Conservation (phyloP, 345 rosid species). For the Microthlaspi erraticum region DNA sequence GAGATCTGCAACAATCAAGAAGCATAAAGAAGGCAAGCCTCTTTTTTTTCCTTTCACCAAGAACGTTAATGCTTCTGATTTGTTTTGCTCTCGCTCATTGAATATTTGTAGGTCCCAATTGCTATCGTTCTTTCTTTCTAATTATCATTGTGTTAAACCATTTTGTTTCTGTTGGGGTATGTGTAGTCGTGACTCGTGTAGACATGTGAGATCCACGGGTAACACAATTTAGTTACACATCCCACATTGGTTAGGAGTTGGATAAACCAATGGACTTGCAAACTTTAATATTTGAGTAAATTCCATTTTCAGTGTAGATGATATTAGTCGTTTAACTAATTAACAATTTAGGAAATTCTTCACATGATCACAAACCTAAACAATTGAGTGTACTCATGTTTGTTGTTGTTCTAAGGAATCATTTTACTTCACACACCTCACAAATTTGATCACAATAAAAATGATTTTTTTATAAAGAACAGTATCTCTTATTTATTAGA, state of each 20-base stretch:
- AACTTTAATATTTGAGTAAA: not conserved
- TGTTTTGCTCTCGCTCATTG: conserved; percentile 24
- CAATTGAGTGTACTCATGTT: conserved; percentile 1
- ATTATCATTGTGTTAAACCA: conserved; percentile 14
- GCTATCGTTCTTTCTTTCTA: not conserved
- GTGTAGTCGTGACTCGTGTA: not conserved
- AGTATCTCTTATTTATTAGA: conserved; percentile 22
- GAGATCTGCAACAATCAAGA: conserved; percentile 34
- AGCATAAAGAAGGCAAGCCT: conserved; percentile 24
- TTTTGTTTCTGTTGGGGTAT: conserved; percentile 24
- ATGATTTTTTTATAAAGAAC: not conserved
- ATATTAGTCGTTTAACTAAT: conserved; percentile 3
- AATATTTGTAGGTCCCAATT: conserved; percentile 39
- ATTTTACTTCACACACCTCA: conserved; percentile 20
- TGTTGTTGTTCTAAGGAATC: not conserved
- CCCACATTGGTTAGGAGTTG: conserved; percentile 19
- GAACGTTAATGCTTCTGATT: conserved; percentile 22
- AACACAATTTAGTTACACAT: conserved; percentile 28
- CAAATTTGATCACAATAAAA: not conserved
- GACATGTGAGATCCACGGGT: conserved; percentile 31
- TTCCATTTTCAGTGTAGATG: not conserved
- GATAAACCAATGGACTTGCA: not conserved
- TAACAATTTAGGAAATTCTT: not conserved
- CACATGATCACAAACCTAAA: not conserved
- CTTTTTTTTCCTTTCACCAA: conserved; percentile 29